Evolutionary conservation across 2,329 filamentous ascomycete species (phyloP), one percentile per base, ranked within the genome.

Genomic region (Elsinoe necatrix): DNA sequence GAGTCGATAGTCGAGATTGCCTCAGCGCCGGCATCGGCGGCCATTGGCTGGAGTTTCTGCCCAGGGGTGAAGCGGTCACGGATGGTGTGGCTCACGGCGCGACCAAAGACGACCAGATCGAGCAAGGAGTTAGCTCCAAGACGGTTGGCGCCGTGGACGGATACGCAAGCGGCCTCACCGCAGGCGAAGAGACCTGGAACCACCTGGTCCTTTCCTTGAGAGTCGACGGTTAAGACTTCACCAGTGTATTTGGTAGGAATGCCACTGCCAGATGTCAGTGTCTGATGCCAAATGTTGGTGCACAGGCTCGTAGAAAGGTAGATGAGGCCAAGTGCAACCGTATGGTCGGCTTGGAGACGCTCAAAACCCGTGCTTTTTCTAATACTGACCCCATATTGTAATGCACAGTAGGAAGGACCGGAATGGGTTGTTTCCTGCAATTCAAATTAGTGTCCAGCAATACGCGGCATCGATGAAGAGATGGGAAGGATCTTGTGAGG

Each of bases 71-170:
- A 90, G 72, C 91, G 95, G 75, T 97, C 92, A 63, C 90, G 89
- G 75, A 97, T 95, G 61, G 89, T 95, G 81, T 97, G 92, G 57
- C 90, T 93, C 61, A 97, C 93, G 63, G 93, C 93, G 77, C 93
- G 91, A 62, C 93, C 93, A 71, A 98, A 98, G 66, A 97, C 93
- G 66, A 98, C 88, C 66, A 97, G 80, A 79, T 97, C 93, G 63
- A 98, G 86, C 23, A 98, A 87, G 51, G 92, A 98, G 82, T 97
- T 97, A 79, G 93, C 92, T 69, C 92, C 92, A 59, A 98, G 84
- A 73, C 93, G 89, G 80, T 97, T 98, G 67, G 93, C 93, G 70
- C 93, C 93, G 79, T 97, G 93, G 65, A 98, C 92, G 55, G 92
- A 97, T 66, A 97, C 92, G 72, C 90, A 97, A 66, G 92, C 92